Evolutionary conservation across 139 green algal species (phyloP), one percentile per base, ranked within the genome.

Genomic region (Coelastrella sp.): DNA sequence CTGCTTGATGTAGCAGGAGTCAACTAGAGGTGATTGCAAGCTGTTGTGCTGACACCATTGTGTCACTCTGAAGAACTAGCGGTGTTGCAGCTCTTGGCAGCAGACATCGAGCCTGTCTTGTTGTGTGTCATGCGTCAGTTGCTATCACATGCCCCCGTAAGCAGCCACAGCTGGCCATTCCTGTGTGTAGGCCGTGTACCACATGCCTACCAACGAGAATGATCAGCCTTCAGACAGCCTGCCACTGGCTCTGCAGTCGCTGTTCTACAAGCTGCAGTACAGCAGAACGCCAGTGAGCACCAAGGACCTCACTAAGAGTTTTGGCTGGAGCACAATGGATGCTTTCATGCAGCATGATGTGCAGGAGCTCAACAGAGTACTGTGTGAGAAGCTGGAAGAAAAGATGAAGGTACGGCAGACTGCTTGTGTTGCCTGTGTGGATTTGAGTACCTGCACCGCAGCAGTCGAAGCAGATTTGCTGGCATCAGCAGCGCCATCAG

Each of bases 271-370:
- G 92, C 89, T 99, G 66, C 95, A 98, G 90, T 98, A 96, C 90
- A 90, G 88, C 25, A 75, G 91, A 23, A 91, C 85, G 0, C 89
- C 88, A 40, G 96, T 98, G 25, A 92, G 89, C 34, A 99, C 97
- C 66, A 98, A 99, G 86, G 94, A 98, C 79, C 91, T 99, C 7
- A 99, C 97, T 34, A 93, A 95, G 83, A 98, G 94, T 17, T 99
- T 99, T 91, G 97, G 97, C 11, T 99, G 98, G 98, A 94, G 95
- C 92, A 94, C 90, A 3, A 92, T 93, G 27, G 96, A 99, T 68
- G 91, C 94, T 4, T 99, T 99, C 92, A 94, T 98, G 92, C 97
- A 99, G 93, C 96, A 99, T 76, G 98, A 99, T 86, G 96, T 99
- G 38, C 96, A 99, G 90, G 98, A 99, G 93, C 91, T 99, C 30